Percentiles rank a stretch among this genome's conserved stretches.
Conservation (phyloP, 2,329 filamentous ascomycete genomes). For the Pezicula neosporulosa region DNA sequence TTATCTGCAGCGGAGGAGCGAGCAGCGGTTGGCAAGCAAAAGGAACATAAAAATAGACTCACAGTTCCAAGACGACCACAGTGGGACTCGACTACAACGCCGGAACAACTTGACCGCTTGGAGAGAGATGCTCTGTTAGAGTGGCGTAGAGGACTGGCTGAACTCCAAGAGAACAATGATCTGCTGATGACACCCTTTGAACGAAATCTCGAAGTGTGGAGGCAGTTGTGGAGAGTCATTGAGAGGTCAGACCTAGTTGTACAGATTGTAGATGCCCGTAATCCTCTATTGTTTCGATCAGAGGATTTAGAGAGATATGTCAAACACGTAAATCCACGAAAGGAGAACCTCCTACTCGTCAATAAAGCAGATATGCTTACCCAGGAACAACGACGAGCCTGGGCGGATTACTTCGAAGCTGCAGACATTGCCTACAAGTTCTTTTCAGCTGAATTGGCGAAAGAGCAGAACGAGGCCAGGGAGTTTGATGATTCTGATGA, state of each 20-base stretch:
- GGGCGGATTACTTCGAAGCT: slow-evolving; percentile 82
- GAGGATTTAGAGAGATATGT: slow-evolving; percentile 94
- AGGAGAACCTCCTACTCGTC: slow-evolving; percentile 88
- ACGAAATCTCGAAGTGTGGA: slow-evolving; percentile 95
- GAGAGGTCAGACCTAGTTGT: slow-evolving; percentile 94
- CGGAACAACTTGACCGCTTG: slow-evolving; percentile 71
- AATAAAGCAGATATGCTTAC: slow-evolving; percentile 99
- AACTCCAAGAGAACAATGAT: slow-evolving; percentile 91
- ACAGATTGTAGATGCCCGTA: slow-evolving; percentile 96
- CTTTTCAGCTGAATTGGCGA: slow-evolving; percentile 91
- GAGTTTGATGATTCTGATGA: slow-evolving; percentile 46
- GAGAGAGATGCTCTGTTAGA: slow-evolving; percentile 80
- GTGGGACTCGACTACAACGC: slow-evolving; percentile 85
- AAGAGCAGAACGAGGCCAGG: slow-evolving; percentile 77
- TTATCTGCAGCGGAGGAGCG: slow-evolving; percentile 83
- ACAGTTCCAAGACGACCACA: slow-evolving; percentile 86
- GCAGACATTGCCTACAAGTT: slow-evolving; percentile 88
- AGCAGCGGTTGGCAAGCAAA: slow-evolving; percentile 74
- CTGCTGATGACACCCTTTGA: slow-evolving; percentile 97
- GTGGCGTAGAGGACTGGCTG: slow-evolving; percentile 87
- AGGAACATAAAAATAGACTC: slow-evolving; percentile 71
- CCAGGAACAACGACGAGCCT: slow-evolving; percentile 70
- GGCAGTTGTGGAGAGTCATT: slow-evolving; percentile 96
- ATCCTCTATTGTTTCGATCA: slow-evolving; percentile 89
- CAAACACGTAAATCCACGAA: slow-evolving; percentile 82